Base-by-base conservation (phyloP, 2,329 filamentous ascomycete species). In the Pseudogymnoascus sp. region DNA sequence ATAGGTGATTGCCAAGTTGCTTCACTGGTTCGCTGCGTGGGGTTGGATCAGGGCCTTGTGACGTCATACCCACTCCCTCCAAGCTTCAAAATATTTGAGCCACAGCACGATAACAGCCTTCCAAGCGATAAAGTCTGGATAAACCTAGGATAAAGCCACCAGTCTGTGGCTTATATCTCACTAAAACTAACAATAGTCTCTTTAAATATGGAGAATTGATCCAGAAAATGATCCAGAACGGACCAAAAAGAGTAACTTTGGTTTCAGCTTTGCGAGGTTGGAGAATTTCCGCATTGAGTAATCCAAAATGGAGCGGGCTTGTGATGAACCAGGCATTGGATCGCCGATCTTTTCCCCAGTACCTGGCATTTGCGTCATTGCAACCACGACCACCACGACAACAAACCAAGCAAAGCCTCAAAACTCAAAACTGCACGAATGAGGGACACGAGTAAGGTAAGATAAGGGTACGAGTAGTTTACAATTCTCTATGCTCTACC, bases 1-100 rank as follows among this genome's bases (percentile, higher is more conserved):
- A 56, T 56, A 56, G 50, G 50, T 34, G 50, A 56, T 28, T 56
- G 16, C 50, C 50, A 56, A 56, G 50, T 56, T 12, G 46, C n/a
- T 56, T 31, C 16, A n/a, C 14, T 50, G 50, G 50, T 56, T 56
- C 16, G 25, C 25, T 56, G 50, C 25, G 50, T 56, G 25, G 50
- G 50, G 28, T 56, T 56, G 50, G 28, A 56, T 56, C 50, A 21
- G 50, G 28, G 16, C 50, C 50, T 34, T 56, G 1, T 56, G 50
- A 56, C 50, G 50, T 56, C 50, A 56, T 56, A 56, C 3, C 28
- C 28, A 16, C 28, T 21, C n/a, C n/a, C 28, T 34, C 50, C 25
- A 56, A 34, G 28, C 28, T 34, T 12, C 25, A 36, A 36, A 56
- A 21, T 56, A 56, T 34, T 34, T 56, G 10, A 56, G 50, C 50